These are phyloP conservation scores for Jatropha multifida DNA, from an alignment of 441 rosid species.

Conservation along the genomic window DNA sequence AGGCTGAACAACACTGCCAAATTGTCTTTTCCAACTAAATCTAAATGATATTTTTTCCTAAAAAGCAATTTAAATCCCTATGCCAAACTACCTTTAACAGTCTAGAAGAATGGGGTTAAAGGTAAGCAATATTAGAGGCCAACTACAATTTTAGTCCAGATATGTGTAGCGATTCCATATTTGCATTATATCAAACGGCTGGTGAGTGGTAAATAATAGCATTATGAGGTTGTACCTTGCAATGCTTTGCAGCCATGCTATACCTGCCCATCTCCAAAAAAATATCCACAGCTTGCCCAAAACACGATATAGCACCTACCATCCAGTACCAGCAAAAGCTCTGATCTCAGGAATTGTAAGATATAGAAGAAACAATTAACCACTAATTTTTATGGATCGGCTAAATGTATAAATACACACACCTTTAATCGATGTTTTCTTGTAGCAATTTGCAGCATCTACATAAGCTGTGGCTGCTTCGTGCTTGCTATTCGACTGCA, in stretches of 20 bases:
- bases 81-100: too few relatives aligned
- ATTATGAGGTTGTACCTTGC: constrained; percentile 27
- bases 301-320: constrained; percentile 44
- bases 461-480: constrained; percentile 34
- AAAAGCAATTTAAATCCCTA: too few relatives aligned
- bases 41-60: too few relatives aligned
- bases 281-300: constrained; percentile 37
- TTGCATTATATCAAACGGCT: not conserved
- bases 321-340: not conserved
- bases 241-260: constrained; percentile 44
- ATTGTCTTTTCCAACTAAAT: too few relatives aligned
- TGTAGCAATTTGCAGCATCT: constrained; percentile 42
- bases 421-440: constrained; percentile 34
- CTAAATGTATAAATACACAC: constrained; percentile 13
- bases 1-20: too few relatives aligned
- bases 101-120: too few relatives aligned
- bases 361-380: not conserved
- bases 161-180: too few relatives aligned
- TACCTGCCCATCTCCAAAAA: constrained; percentile 39
- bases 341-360: not conserved
- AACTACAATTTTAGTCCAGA: too few relatives aligned
- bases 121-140: too few relatives aligned
- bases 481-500: constrained; percentile 41
- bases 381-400: not conserved
- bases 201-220: not conserved